A percentile compares a stretch with the other conserved stretches of the same genome.
Evolutionary conservation across 176 grass and related monocot genomes (phyloP).

Genomic region (Eremochloa ophiuroides): DNA sequence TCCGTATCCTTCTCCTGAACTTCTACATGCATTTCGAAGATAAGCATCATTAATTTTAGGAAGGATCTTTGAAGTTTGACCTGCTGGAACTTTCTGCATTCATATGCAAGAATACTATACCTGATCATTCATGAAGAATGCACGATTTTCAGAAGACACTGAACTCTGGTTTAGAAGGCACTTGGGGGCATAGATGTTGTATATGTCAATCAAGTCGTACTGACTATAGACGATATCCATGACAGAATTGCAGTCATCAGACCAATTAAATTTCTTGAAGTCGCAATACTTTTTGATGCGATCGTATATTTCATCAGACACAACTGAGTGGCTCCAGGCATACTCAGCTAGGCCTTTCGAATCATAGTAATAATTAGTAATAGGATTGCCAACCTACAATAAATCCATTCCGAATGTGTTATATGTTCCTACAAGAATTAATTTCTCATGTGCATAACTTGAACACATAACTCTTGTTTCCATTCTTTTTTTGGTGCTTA

Average conservation of each 20-base stretch:
- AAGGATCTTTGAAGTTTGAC: background rate
- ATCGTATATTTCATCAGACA: constrained; percentile 54
- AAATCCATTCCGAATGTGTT: background rate
- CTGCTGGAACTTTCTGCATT: background rate
- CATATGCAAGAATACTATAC: background rate
- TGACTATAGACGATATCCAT: constrained; percentile 48
- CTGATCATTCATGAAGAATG: background rate
- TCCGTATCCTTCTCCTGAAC: constrained; percentile 28
- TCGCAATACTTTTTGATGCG: constrained; percentile 44
- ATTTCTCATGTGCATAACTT: background rate
- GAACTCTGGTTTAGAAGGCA: constrained; percentile 62
- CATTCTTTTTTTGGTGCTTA: background rate
- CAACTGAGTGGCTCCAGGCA: constrained; percentile 72
- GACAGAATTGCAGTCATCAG: constrained; percentile 29
- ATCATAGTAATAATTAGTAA: constrained; percentile 62
- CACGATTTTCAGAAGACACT: background rate
- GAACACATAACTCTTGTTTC: background rate
- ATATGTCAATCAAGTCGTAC: constrained; percentile 67
- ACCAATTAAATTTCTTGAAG: constrained; percentile 58
- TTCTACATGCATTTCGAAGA: constrained; percentile 18
- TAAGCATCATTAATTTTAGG: background rate
- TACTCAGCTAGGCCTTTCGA: constrained; percentile 66
- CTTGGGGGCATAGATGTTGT: constrained; percentile 84
- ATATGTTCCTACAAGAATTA: background rate
- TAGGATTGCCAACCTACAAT: constrained; percentile 68